These are phyloP conservation scores for Saccharomyces hybrid DNA, from an alignment of 1,139 yeast species.

Conservation along the genomic window DNA sequence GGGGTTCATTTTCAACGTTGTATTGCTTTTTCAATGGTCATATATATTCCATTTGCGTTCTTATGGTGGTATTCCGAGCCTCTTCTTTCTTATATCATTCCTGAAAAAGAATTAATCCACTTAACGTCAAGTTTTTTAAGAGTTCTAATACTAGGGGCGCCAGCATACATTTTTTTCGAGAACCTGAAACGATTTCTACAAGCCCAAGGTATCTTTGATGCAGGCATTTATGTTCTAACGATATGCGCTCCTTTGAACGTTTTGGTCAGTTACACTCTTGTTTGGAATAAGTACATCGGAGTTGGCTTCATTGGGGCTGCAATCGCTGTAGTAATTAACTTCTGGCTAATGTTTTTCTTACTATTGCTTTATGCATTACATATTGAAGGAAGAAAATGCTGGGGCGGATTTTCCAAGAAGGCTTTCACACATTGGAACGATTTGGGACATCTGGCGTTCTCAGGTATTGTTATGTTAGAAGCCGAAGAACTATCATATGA, in stretches of 20 bases:
- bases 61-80: conserved; percentile 61
- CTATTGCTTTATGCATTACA: conserved; percentile 47
- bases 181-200: conserved; percentile 75
- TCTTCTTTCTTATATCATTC: conserved; percentile 45
- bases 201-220: conserved; percentile 89
- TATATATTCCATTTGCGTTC: conserved; percentile 54
- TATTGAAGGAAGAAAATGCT: conserved; percentile 63
- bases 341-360: conserved; percentile 58
- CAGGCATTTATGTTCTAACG: conserved; percentile 71
- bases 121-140: conserved; percentile 61
- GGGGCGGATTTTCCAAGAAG: conserved; percentile 53
- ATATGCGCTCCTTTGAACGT: conserved; percentile 77
- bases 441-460: conserved; percentile 52
- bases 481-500: conserved; percentile 73
- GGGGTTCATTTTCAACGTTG: conserved; percentile 62
- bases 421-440: conserved; percentile 56
- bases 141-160: conserved; percentile 66
- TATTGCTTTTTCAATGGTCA: conserved; percentile 45
- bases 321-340: conserved; percentile 60
- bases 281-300: conserved; percentile 60
- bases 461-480: conserved; percentile 67
- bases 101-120: conserved; percentile 46
- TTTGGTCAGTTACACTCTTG: conserved; percentile 62
- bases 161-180: conserved; percentile 79
- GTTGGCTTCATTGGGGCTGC: conserved; percentile 69